A percentile compares a stretch with the other conserved stretches of the same genome.
These are phyloP conservation scores for Suhomyces guaymorum DNA, from an alignment of 1,139 yeast genomes.

Conservation along the genomic window DNA sequence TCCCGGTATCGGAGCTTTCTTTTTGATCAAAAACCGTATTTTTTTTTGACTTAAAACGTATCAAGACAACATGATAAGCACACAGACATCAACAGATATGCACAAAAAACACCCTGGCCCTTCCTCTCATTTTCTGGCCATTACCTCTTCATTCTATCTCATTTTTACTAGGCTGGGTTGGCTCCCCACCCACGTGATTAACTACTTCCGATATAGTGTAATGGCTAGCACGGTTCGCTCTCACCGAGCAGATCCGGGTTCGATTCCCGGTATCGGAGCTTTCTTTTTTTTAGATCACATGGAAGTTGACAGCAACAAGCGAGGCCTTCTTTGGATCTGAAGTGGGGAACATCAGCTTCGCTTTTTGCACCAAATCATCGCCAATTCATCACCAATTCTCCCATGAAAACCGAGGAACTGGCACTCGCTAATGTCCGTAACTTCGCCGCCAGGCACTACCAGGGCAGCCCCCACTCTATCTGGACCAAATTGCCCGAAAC, in stretches of 20 bases:
- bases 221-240: slow-evolving; percentile 84
- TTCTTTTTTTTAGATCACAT: slow-evolving; percentile 2
- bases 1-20: slow-evolving; percentile 11
- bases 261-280: slow-evolving; percentile 13
- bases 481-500: slow-evolving; percentile 60
- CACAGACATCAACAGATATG: no score
- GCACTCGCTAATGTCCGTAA: slow-evolving; percentile 24
- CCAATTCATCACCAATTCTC: neutral
- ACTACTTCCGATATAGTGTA: slow-evolving; percentile 78
- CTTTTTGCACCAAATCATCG: neutral
- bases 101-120: no score
- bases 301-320: neutral
- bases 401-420: slow-evolving; percentile 19
- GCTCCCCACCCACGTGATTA: no score
- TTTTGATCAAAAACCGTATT: no score
- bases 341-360: slow-evolving; percentile 1
- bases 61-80: no score
- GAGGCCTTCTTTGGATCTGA: neutral
- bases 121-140: no score
- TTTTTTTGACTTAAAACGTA: no score
- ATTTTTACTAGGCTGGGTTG: no score
- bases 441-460: slow-evolving; percentile 29
- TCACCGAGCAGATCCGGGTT: slow-evolving; percentile 22
- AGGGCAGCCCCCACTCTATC: slow-evolving; percentile 37
- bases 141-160: no score